phyloP scores from a whole-genome alignment of 2,329 filamentous ascomycete species.

The Juglanconis juglandina region DNA sequence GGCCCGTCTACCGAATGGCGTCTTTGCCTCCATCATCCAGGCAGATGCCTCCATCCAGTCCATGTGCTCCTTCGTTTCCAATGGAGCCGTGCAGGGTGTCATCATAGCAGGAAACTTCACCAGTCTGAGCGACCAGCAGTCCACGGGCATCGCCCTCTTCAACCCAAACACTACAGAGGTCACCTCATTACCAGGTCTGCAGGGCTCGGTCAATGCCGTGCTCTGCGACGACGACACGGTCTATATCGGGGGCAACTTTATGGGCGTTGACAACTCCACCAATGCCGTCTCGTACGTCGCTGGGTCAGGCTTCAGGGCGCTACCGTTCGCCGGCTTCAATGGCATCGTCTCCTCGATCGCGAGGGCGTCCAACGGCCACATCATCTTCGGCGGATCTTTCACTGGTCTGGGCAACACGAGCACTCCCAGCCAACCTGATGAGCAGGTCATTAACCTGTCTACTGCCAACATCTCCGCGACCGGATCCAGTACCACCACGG shows the following conservation, averaged over 20 bases:
- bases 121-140: conserved; percentile 72
- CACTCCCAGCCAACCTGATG: conserved; percentile 62
- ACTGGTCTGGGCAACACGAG: conserved; percentile 81
- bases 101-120: conserved; percentile 95
- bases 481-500: conserved; percentile 57
- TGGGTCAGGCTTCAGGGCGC: conserved; percentile 66
- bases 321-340: conserved; percentile 93
- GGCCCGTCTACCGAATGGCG: conserved; percentile 78
- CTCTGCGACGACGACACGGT: conserved; percentile 78
- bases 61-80: conserved; percentile 76
- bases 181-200: conserved; percentile 73
- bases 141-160: conserved; percentile 77
- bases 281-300: conserved; percentile 84
- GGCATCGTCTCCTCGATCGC: conserved; percentile 78
- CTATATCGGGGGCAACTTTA: conserved; percentile 87
- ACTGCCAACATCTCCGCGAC: conserved; percentile 70
- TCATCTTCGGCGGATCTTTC: conserved; percentile 89
- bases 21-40: conserved; percentile 68
- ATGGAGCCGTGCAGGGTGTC: conserved; percentile 68
- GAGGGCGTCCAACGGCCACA: conserved; percentile 74
- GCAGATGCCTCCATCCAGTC: conserved; percentile 82
- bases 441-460: conserved; percentile 79
- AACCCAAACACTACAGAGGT: conserved; percentile 69
- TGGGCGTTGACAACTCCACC: conserved; percentile 67
- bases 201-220: conserved; percentile 77